These are phyloP conservation scores for Ascochyta koolunga DNA, from an alignment of 2,329 filamentous ascomycete species.

Conservation along the genomic window DNA sequence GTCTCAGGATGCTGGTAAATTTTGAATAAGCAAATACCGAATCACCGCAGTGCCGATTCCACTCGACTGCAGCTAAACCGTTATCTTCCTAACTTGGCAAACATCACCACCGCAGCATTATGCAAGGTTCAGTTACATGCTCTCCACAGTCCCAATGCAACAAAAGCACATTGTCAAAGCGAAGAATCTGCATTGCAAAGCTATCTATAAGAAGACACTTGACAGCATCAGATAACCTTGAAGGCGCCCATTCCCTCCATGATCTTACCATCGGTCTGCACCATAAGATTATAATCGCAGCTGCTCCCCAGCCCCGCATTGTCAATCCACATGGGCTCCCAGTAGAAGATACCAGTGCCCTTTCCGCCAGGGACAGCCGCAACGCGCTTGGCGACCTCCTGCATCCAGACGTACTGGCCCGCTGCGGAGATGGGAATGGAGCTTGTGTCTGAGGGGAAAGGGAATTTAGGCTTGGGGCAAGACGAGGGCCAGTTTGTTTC, in stretches of 20 bases:
- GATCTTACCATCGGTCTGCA: constrained; percentile 60
- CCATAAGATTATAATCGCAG: constrained; percentile 69
- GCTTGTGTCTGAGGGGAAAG: constrained; percentile 66
- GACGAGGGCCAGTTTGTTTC: constrained; percentile 73
- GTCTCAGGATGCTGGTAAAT: too few species aligned
- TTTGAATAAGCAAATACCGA: too few species aligned
- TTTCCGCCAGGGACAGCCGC: constrained; percentile 59
- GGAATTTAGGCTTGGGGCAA: constrained; percentile 63
- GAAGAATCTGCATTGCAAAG: not conserved
- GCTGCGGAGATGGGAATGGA: constrained; percentile 66
- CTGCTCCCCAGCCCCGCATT: constrained; percentile 70
- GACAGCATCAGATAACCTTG: constrained; percentile 47
- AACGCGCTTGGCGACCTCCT: constrained; percentile 64
- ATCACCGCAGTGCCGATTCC: too few species aligned
- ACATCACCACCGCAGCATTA: too few species aligned
- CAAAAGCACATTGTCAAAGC: too few species aligned
- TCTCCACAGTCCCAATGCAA: too few species aligned
- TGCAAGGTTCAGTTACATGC: too few species aligned
- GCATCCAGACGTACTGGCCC: constrained; percentile 68
- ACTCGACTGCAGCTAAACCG: too few species aligned
- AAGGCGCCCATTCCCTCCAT: constrained; percentile 65
- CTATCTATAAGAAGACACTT: not conserved
- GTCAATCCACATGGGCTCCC: constrained; percentile 75
- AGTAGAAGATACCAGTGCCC: constrained; percentile 68
- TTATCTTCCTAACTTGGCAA: too few species aligned